Conservation (phyloP, 2,329 filamentous ascomycete genomes). For the Xylaria multiplex region DNA sequence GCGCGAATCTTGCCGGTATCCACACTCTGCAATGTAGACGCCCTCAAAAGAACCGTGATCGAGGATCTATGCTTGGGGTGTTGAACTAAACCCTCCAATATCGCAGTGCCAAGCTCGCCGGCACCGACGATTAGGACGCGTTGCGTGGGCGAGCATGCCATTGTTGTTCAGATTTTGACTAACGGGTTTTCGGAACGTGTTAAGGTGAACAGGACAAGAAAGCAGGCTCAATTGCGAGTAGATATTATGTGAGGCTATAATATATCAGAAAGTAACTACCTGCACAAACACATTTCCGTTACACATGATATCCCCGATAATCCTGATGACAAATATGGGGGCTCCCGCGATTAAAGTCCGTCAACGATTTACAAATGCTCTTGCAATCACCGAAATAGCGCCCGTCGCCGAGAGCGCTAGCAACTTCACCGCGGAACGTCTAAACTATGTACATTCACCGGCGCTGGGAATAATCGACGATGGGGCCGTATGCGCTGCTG, state of each 20-base stretch:
- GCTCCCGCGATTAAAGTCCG: constrained; percentile 3
- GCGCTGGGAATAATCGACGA: neutral
- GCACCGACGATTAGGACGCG: constrained; percentile 70
- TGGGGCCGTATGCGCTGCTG: neutral
- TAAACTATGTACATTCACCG: neutral
- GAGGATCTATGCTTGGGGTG: constrained; percentile 55
- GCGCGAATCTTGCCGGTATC: constrained; percentile 52
- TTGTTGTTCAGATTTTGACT: neutral
- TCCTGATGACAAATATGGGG: constrained; percentile 24
- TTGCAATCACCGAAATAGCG: neutral
- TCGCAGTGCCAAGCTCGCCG: constrained; percentile 70
- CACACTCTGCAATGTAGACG: constrained; percentile 55
- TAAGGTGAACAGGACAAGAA: neutral
- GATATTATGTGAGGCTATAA: neutral
- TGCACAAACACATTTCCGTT: neutral
- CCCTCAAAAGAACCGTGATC: constrained; percentile 65
- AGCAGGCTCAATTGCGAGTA: neutral
- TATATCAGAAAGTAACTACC: neutral
- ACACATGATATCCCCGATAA: constrained; percentile 20
- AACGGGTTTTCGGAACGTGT: neutral
- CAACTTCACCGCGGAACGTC: neutral
- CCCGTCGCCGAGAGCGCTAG: neutral
- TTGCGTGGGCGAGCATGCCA: constrained; percentile 19
- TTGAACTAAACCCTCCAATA: constrained; percentile 61
- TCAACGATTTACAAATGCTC: neutral